Evolutionary conservation across 73 alveolate species (phyloP).

Genomic region (Tetrahymena elliotti): DNA sequence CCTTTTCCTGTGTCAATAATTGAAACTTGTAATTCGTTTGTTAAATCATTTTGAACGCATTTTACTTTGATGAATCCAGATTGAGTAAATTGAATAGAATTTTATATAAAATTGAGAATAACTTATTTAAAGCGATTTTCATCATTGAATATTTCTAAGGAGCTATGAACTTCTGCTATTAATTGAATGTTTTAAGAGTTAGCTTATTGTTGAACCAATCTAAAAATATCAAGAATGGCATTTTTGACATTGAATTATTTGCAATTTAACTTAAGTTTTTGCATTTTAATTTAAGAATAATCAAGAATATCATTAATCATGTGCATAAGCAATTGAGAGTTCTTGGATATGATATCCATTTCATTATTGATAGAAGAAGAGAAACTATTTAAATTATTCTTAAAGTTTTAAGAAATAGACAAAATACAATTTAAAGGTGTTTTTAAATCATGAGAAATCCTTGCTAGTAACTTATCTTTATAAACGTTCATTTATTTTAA

Average conservation of each 20-base stretch:
- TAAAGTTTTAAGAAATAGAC: not conserved
- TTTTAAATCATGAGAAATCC: not conserved
- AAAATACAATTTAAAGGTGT: constrained; percentile 2
- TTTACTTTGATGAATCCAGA: not conserved
- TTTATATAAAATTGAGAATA: not conserved
- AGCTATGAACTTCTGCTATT: not conserved
- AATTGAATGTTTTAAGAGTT: not conserved
- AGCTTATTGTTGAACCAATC: not conserved
- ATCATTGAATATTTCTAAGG: not conserved
- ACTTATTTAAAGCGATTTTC: not conserved
- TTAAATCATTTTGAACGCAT: not conserved
- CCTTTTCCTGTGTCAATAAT: not conserved
- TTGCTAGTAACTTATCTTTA: not conserved
- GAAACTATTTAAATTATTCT: not conserved
- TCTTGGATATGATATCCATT: not conserved
- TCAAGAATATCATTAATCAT: not conserved
- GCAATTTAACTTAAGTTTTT: not conserved
- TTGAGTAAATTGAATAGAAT: not conserved
- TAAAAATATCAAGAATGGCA: not conserved
- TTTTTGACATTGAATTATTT: not conserved
- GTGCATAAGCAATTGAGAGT: not conserved
- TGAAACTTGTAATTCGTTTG: not conserved
- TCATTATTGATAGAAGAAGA: not conserved
- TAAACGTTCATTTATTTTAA: not conserved
- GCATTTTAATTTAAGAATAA: not conserved